Percentiles rank a stretch among this genome's conserved stretches.
Evolutionary conservation across 2,329 filamentous ascomycete species (phyloP).

Genomic region (Sordariomycetes sp.): DNA sequence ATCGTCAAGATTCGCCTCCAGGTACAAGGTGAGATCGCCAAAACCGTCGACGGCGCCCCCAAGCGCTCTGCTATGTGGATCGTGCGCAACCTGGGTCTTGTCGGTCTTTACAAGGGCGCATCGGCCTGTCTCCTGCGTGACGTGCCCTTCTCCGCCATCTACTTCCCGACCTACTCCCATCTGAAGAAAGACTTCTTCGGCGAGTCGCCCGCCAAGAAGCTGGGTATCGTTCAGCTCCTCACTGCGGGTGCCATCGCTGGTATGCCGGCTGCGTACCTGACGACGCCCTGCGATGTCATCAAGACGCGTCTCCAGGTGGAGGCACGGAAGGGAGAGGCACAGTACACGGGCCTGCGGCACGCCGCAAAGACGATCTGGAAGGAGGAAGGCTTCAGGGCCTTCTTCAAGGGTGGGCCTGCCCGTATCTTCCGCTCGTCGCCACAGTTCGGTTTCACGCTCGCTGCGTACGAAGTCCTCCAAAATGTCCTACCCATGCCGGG

Average conservation of each 20-base stretch:
- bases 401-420: constrained; percentile 97
- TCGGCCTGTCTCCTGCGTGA: constrained; percentile 90
- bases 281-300: constrained; percentile 97
- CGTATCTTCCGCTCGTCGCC: constrained; percentile 92
- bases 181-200: constrained; percentile 91
- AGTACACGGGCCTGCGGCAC: constrained; percentile 81
- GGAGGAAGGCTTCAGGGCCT: constrained; percentile 90
- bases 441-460: constrained; percentile 96
- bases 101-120: constrained; percentile 94
- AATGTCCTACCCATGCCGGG: constrained; percentile 66
- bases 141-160: constrained; percentile 96
- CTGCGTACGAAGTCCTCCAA: constrained; percentile 89
- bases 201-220: constrained; percentile 76
- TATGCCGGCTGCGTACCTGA: constrained; percentile 89
- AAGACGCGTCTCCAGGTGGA: constrained; percentile 98
- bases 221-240: constrained; percentile 83
- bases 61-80: constrained; percentile 97
- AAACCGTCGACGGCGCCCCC: constrained; percentile 70
- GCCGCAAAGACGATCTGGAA: constrained; percentile 74
- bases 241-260: constrained; percentile 90
- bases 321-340: constrained; percentile 85
- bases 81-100: constrained; percentile 83
- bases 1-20: constrained; percentile 99
- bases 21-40: constrained; percentile 91
- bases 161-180: constrained; percentile 95